Evolutionary conservation across 805 yeast species (phyloP), one percentile per base, ranked within the genome.

Genomic region (Metschnikowia reukaufii): DNA sequence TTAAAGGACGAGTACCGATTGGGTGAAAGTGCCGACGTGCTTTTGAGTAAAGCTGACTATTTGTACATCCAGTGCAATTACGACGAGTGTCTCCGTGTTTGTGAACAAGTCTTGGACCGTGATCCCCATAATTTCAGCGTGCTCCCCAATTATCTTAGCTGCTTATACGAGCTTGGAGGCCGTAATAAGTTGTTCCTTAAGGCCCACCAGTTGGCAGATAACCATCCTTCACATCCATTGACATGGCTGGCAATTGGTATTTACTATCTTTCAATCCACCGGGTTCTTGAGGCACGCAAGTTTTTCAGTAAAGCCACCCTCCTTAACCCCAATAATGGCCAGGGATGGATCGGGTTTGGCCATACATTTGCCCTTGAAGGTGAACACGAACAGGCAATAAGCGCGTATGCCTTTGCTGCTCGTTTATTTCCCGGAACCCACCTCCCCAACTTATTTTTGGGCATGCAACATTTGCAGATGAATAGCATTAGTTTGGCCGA

Each of bases 341-440:
- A 88, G 43, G 96, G 98, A 1, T 94, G 99, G 99, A 83, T 94
- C 29, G 99, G 97, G 2, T 94, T 94, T 70, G 98, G 98, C 1
- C 98, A 92, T 60, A 91, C 98, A 0, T 94, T 91, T 77, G 97
- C 97, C 0, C 84, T 88, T 2, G 99, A 94, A 64, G 96, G 97
- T n/a, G 99, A 94, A 66, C 97, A 94, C 64, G 99, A 94, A 64
- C 98, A 94, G 66, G 98, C 98, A 1, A 86, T 94, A 18, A 86
- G 97, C 47, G 98, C 98, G 0, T 94, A 91, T 66, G 91, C 98
- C 1, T 91, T 96, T 10, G 97, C 97, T 0, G 89, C 96, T 1
- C 73, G 97, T 51, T 75, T 91, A 36, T 94, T 94, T 59, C 90
- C 91, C 0, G 96, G 96, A 1, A 84, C 91, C 3, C 97, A 94